These are phyloP conservation scores for Boletus rubropictus DNA, from an alignment of 768 basidiomycete genomes.

Conservation along the genomic window DNA sequence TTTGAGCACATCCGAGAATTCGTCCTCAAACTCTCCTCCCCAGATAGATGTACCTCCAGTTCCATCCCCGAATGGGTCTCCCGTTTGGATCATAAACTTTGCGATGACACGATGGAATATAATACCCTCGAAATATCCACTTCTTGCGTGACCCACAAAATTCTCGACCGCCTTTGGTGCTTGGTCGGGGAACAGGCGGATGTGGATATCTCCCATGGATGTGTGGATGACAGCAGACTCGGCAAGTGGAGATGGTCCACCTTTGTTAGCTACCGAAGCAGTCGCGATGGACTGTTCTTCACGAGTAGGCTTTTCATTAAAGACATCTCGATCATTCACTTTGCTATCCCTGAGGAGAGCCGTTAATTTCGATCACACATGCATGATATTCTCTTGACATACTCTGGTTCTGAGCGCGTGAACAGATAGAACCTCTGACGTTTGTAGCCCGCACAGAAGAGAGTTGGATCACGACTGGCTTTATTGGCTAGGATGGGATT, in stretches of 20 bases:
- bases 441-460: constrained; percentile 93
- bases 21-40: constrained; percentile 88
- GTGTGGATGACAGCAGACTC: constrained; percentile 89
- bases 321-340: constrained; percentile 88
- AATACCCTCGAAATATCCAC: constrained; percentile 86
- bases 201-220: constrained; percentile 87
- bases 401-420: constrained; percentile 87
- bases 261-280: constrained; percentile 42
- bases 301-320: constrained; percentile 95
- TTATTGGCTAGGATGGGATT: constrained; percentile 92
- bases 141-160: constrained; percentile 87
- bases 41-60: constrained; percentile 90
- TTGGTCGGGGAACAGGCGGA: constrained; percentile 84
- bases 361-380: neutral
- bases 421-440: constrained; percentile 92
- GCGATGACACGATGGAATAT: constrained; percentile 97
- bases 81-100: constrained; percentile 98
- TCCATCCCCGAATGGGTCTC: constrained; percentile 91
- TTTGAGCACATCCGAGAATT: constrained; percentile 82
- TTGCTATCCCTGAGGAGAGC: constrained; percentile 62
- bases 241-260: constrained; percentile 66
- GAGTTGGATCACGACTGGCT: constrained; percentile 77
- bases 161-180: constrained; percentile 97
- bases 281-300: constrained; percentile 90
- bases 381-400: constrained; percentile 29